Evolutionary conservation across 2,329 filamentous ascomycete genomes (phyloP).

Genomic region (Verticillium nonalfalfae): DNA sequence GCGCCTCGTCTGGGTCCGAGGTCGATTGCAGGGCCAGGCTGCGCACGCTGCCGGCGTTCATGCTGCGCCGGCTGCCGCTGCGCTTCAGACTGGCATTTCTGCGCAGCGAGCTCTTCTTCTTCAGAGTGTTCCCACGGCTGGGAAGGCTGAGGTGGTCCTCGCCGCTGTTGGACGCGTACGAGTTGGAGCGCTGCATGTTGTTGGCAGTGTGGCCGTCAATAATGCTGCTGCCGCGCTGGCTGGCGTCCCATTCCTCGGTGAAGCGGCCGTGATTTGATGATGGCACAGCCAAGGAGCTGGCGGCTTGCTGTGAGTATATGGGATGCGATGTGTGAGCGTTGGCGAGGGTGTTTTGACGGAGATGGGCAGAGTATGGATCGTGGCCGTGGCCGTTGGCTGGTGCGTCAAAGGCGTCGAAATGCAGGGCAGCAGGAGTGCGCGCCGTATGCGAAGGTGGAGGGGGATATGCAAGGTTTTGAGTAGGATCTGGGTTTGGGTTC

Average conservation of each 20-base stretch:
- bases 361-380: conserved; percentile 3
- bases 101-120: conserved; percentile 79
- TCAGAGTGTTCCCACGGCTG: conserved; percentile 64
- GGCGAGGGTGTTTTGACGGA: conserved; percentile 13
- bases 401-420: neutral
- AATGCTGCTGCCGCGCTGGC: conserved; percentile 59
- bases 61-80: conserved; percentile 72
- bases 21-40: conserved; percentile 69
- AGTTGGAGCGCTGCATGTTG: conserved; percentile 55
- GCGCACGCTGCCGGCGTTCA: conserved; percentile 79
- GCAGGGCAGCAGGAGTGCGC: neutral
- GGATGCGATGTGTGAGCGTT: conserved; percentile 7
- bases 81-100: conserved; percentile 69
- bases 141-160: conserved; percentile 33
- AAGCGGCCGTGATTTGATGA: conserved; percentile 28
- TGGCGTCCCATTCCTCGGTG: conserved; percentile 66
- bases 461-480: conserved; percentile 4
- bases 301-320: neutral
- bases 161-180: conserved; percentile 45
- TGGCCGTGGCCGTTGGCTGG: neutral
- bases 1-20: conserved; percentile 60
- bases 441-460: conserved; percentile 1
- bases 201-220: conserved; percentile 37
- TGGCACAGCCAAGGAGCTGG: neutral
- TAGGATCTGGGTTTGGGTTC: conserved; percentile 8